A percentile compares a stretch with the other conserved stretches of the same genome.
Evolutionary conservation across 2,329 filamentous ascomycete species (phyloP).

Genomic region (Nannizziopsis barbatae): DNA sequence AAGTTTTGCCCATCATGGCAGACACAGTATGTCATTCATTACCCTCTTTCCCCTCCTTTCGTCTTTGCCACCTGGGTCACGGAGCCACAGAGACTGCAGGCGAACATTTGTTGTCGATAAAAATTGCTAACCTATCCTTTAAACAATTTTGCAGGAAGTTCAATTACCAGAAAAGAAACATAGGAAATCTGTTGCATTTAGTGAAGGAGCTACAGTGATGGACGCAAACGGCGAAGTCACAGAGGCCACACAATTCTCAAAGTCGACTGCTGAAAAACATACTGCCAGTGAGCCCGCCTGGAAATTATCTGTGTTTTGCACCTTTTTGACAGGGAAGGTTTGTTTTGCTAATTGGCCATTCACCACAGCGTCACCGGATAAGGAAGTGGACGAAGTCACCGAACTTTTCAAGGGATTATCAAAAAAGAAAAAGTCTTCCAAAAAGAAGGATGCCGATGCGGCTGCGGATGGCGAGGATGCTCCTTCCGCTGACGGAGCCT

Average conservation of each 20-base stretch:
- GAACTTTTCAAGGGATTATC: constrained; percentile 57
- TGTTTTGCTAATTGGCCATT: constrained; percentile 39
- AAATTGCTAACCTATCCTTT: constrained; percentile 19
- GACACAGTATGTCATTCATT: constrained; percentile 36
- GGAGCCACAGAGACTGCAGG: neutral
- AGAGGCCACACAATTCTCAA: constrained; percentile 58
- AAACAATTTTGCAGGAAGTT: constrained; percentile 29
- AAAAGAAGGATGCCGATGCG: constrained; percentile 46
- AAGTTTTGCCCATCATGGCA: constrained; percentile 26
- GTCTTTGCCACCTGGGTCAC: constrained; percentile 13
- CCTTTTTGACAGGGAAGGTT: neutral
- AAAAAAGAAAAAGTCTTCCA: constrained; percentile 61
- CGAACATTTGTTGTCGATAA: neutral
- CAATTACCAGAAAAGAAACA: constrained; percentile 42
- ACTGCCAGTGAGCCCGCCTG: constrained; percentile 47
- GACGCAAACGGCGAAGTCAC: constrained; percentile 80
- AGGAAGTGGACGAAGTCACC: constrained; percentile 54
- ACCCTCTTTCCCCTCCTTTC: constrained; percentile 26
- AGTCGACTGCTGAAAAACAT: constrained; percentile 72
- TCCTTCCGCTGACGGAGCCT: constrained; percentile 46
- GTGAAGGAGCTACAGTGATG: constrained; percentile 74
- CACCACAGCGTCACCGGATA: constrained; percentile 41
- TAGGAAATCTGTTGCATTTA: constrained; percentile 91
- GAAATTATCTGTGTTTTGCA: too few species aligned
- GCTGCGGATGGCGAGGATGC: constrained; percentile 42